Evolutionary conservation across 2,329 filamentous ascomycete species (phyloP).

Genomic region (Fonsecaea multimorphosa): DNA sequence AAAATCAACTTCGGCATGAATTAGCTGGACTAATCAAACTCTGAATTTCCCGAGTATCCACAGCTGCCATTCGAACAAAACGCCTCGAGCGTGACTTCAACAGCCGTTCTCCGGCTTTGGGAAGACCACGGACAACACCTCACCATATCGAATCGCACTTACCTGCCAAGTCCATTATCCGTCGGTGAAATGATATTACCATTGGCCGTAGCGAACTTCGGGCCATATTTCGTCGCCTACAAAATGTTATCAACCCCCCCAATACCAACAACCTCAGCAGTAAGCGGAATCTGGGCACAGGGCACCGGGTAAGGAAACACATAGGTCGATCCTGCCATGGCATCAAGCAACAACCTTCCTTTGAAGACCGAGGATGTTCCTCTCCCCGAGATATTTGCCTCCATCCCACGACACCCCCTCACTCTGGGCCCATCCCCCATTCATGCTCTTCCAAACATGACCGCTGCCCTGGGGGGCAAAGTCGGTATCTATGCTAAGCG

Average conservation of each 20-base stretch:
- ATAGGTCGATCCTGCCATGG: neutral
- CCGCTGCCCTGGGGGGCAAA: conserved; percentile 63
- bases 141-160: neutral
- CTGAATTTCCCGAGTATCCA: neutral
- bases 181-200: conserved; percentile 15
- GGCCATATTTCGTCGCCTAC: neutral
- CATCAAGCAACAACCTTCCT: neutral
- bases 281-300: neutral
- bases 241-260: conserved; percentile 9
- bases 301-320: neutral
- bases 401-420: conserved; percentile 66
- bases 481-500: conserved; percentile 73
- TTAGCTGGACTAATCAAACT: neutral
- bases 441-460: conserved; percentile 69
- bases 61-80: neutral
- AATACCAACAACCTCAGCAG: neutral
- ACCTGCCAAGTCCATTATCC: conserved; percentile 2
- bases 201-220: conserved; percentile 16
- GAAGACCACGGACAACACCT: neutral
- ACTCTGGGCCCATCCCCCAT: conserved; percentile 73
- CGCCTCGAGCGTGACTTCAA: neutral
- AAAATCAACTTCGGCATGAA: neutral
- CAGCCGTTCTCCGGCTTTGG: neutral
- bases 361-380: neutral
- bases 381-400: conserved; percentile 66